These are phyloP conservation scores for Cryphonectria parasitica DNA, from an alignment of 2,329 filamentous ascomycete genomes.

Conservation along the genomic window DNA sequence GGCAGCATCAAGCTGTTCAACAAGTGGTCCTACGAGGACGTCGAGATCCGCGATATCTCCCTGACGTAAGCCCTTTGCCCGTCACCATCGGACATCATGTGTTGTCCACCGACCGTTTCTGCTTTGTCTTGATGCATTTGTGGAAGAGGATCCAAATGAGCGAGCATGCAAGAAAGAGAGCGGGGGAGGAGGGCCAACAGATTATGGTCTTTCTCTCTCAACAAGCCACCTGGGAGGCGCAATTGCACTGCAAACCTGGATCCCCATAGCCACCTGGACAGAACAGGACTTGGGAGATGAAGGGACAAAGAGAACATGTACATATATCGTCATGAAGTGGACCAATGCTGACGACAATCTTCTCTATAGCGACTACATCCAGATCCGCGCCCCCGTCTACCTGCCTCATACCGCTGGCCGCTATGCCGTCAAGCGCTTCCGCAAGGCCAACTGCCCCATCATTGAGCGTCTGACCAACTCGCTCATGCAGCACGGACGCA, in stretches of 20 bases:
- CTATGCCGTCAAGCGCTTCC: constrained; percentile 99
- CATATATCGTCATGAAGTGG: constrained; percentile 23
- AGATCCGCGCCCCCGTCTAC: constrained; percentile 99
- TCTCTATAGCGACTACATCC: constrained; percentile 89
- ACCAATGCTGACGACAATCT: constrained; percentile 39
- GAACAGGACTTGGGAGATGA: not conserved
- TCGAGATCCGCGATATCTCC: constrained; percentile 99
- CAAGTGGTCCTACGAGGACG: constrained; percentile 97
- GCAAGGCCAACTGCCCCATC: constrained; percentile 99
- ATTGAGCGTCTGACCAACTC: constrained; percentile 99
- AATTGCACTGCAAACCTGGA: not conserved
- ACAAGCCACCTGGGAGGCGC: not conserved
- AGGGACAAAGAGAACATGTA: not conserved
- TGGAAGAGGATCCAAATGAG: not conserved
- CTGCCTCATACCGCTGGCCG: constrained; percentile 98
- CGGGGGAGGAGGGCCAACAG: constrained; percentile 2
- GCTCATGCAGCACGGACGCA: constrained; percentile 99
- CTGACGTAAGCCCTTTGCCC: constrained; percentile 78
- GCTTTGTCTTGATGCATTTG: constrained; percentile 26
- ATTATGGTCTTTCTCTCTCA: not conserved
- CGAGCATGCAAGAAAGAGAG: constrained; percentile 5
- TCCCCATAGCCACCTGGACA: constrained; percentile 14
- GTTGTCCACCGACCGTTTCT: not conserved
- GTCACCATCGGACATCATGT: not conserved
- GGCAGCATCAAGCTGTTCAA: constrained; percentile 96